phyloP scores from a whole-genome alignment of 352 stramenopile species.

The Globisporangium radiosum region DNA sequence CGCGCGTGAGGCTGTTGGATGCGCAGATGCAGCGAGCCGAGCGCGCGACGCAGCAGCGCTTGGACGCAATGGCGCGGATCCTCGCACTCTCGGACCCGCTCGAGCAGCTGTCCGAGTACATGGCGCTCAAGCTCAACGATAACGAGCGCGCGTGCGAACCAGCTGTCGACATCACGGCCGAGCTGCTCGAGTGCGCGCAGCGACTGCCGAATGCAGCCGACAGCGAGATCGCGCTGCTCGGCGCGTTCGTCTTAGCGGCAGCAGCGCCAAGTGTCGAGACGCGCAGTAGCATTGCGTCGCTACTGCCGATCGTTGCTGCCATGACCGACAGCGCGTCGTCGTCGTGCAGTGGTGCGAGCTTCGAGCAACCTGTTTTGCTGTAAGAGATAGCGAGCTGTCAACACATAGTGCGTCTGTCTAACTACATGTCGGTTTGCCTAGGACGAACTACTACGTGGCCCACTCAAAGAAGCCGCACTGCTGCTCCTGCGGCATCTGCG shows the following conservation, averaged over 20 bases:
- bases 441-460: constrained; percentile 28
- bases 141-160: constrained; percentile 12
- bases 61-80: constrained; percentile 53
- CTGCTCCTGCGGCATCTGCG: constrained; percentile 52
- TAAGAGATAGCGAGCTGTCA: neutral
- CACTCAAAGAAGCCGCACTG: constrained; percentile 93
- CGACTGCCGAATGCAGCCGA: constrained; percentile 37
- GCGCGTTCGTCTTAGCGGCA: constrained; percentile 55
- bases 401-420: too few relatives aligned
- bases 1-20: constrained; percentile 29
- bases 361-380: constrained; percentile 16
- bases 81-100: constrained; percentile 41
- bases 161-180: constrained; percentile 25
- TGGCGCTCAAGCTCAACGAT: constrained; percentile 39
- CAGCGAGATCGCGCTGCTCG: constrained; percentile 48
- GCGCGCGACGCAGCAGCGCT: constrained; percentile 28
- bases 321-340: constrained; percentile 37
- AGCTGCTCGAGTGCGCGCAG: constrained; percentile 47
- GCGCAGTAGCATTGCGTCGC: constrained; percentile 22
- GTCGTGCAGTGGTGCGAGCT: constrained; percentile 1
- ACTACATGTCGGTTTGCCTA: too few relatives aligned
- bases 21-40: constrained; percentile 29
- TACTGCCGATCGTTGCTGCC: constrained; percentile 53
- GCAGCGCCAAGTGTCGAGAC: constrained; percentile 17
- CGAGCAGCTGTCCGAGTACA: constrained; percentile 58